Evolutionary conservation across 2,329 filamentous ascomycete species (phyloP), one percentile per base, ranked within the genome.

Genomic region (Fusarium armeniacum): DNA sequence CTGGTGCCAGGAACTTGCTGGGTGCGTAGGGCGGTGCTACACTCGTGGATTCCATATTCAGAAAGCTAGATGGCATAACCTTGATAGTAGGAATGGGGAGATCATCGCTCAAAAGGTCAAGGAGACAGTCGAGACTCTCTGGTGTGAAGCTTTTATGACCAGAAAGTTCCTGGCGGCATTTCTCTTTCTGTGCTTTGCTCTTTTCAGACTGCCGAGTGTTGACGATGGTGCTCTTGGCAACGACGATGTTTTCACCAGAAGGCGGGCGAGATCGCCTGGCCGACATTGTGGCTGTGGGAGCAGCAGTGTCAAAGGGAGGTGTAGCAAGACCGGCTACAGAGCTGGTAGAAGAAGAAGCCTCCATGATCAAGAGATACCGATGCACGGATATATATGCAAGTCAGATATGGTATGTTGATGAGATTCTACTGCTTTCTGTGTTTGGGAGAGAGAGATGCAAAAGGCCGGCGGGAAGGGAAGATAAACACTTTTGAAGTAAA

Each of bases 361-460:
- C 32, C 1, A 24, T 7, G 9, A 4, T 5, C 20, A 36, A 16
- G 1, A 30, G 15, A 30, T 3, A 18, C 2, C 22, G 5, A 0
- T 18, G 6, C 18, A 6, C 7, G 2, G 7, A 33, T 62, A 60
- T 52, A 40, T 24, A 32, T 2, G 9, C 41, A 41, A 45, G 4
- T 4, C 6, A 5, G 30, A 30, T 16, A 18, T 5, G 6, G 3
- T 20, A 8, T 18, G 7, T 28, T 38, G 12, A 4, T 3, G 10
- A 26, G 12, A 30, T 7, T 6, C 35, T 12, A 6, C 13, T 13
- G 20, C n/a, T 26, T 24, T 36, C 28, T 30, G 12, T 40, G 38
- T n/a, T 28, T 18, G 16, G 16, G 32, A 3, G 11, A 5, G 13
- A n/a, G n/a, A 41, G 36, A 38, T n/a, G 36, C 3, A 40, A 15